phyloP scores from a whole-genome alignment of 306 rosid genomes.

The Vigna reflexopilosa region DNA sequence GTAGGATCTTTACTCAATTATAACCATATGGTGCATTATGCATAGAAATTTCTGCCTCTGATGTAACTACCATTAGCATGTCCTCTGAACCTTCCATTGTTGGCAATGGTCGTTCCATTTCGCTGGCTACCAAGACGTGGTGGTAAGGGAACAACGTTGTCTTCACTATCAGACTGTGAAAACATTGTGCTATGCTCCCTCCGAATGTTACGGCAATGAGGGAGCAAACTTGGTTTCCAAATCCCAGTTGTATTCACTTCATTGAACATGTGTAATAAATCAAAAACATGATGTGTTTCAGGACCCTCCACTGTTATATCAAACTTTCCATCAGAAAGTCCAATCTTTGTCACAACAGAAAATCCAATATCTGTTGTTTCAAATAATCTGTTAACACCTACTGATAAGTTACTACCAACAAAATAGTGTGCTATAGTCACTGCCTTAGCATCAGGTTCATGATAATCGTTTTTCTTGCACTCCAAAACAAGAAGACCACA shows the following conservation, averaged over 20 bases:
- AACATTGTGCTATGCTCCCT: not conserved
- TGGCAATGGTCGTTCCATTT: too few relatives aligned
- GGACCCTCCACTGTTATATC: not conserved
- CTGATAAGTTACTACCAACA: not conserved
- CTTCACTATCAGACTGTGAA: not conserved
- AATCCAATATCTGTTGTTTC: not conserved
- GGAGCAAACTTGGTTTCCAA: not conserved
- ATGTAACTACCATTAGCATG: too few relatives aligned
- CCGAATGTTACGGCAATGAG: not conserved
- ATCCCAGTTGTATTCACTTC: not conserved
- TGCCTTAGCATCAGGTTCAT: rapidly evolving
- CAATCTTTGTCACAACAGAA: not conserved
- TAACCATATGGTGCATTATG: not conserved
- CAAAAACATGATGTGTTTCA: too few relatives aligned
- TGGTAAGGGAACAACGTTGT: not conserved
- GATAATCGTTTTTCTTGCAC: not conserved
- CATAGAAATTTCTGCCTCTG: not conserved
- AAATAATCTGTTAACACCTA: not conserved
- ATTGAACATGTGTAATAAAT: not conserved
- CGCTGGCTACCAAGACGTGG: too few relatives aligned
- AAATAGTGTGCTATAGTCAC: not conserved
- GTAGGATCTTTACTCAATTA: too few relatives aligned
- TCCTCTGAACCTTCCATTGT: too few relatives aligned
- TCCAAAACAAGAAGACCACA: not conserved
- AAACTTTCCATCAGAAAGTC: not conserved